Evolutionary conservation across 2,329 filamentous ascomycete species (phyloP).

Genomic region (Aspergillus sp.): DNA sequence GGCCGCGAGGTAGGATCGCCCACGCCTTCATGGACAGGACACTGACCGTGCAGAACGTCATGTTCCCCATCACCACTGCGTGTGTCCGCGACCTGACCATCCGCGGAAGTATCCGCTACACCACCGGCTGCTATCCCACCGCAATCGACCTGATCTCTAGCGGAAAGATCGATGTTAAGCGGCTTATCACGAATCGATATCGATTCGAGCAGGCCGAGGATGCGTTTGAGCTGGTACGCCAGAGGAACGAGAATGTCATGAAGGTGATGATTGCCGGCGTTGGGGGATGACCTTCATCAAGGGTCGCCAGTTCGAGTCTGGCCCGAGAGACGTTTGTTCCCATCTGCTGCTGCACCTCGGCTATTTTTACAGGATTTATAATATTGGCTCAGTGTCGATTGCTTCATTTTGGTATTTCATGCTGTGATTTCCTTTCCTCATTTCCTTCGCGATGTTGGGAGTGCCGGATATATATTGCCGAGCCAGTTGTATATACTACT

Average conservation of each 20-base stretch:
- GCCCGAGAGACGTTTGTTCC: not conserved
- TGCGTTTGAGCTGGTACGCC: conserved; percentile 39
- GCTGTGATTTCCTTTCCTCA: not conserved
- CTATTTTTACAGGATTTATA: not conserved
- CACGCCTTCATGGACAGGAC: not conserved
- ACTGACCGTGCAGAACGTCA: conserved; percentile 30
- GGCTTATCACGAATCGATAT: conserved; percentile 32
- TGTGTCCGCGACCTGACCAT: conserved; percentile 42
- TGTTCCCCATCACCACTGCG: conserved; percentile 43
- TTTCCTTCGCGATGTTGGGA: no score
- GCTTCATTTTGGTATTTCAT: not conserved
- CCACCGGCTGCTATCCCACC: conserved; percentile 40
- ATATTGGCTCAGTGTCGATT: not conserved
- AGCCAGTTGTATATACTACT: no score
- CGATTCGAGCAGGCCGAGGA: conserved; percentile 40
- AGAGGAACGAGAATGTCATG: conserved; percentile 29
- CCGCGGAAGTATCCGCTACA: conserved; percentile 45
- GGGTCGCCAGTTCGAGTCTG: no score
- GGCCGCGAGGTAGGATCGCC: conserved; percentile 30
- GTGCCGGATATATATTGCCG: no score
- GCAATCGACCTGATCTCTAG: conserved; percentile 43
- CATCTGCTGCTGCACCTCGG: not conserved
- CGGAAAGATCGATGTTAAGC: conserved; percentile 35
- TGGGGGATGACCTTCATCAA: not conserved
- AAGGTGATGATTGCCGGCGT: conserved; percentile 39